phyloP scores from a whole-genome alignment of 2,329 filamentous ascomycete genomes.

The Acrocalymma vagum region DNA sequence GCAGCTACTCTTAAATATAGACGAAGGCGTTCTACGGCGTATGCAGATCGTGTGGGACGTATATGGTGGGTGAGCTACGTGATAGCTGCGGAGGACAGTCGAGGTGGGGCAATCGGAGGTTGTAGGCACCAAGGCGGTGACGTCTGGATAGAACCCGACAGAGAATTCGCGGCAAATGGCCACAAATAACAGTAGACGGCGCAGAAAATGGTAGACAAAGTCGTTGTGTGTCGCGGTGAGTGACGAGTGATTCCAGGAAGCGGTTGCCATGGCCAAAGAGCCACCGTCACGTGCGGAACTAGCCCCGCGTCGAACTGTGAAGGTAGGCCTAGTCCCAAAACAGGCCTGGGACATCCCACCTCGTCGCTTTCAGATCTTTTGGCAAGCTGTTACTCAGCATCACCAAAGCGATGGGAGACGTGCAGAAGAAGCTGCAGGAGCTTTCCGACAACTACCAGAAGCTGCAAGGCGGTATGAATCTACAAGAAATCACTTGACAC shows the following conservation, averaged over 20 bases:
- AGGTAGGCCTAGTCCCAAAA: background rate
- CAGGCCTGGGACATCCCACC: slow-evolving; percentile 22
- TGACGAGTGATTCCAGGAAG: slow-evolving; percentile 8
- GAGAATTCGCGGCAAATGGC: too few relatives aligned
- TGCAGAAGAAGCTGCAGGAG: slow-evolving; percentile 79
- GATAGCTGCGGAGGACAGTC: slow-evolving; percentile 16
- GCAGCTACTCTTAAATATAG: slow-evolving; percentile 4
- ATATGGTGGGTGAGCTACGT: slow-evolving; percentile 11
- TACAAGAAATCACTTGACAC: too few relatives aligned
- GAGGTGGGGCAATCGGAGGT: slow-evolving; percentile 22
- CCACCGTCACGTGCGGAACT: slow-evolving; percentile 7
- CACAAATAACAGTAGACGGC: too few relatives aligned
- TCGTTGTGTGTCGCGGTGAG: background rate
- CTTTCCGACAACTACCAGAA: slow-evolving; percentile 89
- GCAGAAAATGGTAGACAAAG: background rate
- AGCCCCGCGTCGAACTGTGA: slow-evolving; percentile 21
- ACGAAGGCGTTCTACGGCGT: slow-evolving; percentile 3
- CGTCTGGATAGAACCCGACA: too few relatives aligned
- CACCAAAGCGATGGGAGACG: slow-evolving; percentile 55
- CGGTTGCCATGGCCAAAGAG: slow-evolving; percentile 24
- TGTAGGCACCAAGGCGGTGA: too few relatives aligned
- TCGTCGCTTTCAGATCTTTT: slow-evolving; percentile 30
- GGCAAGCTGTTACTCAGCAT: slow-evolving; percentile 33
- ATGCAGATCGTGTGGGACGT: slow-evolving; percentile 17
- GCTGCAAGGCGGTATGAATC: slow-evolving; percentile 76